Evolutionary conservation across 2,329 filamentous ascomycete genomes (phyloP), one percentile per base, ranked within the genome.

Genomic region (Fusarium mexicanum): DNA sequence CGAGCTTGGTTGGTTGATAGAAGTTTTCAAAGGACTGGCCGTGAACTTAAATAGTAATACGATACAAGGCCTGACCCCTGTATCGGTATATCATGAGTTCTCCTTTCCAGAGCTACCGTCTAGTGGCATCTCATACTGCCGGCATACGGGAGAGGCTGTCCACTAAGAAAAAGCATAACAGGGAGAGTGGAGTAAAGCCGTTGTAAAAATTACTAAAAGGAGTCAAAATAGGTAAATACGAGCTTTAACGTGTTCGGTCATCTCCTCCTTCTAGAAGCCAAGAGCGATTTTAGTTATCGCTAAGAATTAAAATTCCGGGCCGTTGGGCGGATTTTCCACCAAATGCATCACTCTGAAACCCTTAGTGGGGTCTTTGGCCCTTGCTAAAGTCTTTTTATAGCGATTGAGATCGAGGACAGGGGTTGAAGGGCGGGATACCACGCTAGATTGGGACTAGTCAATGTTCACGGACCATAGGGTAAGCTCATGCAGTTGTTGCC

Each of bases 371-470:
- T 16, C 8, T 12, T 12, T 2, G 3, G 24, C 31, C 58, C 40
- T 5, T 50, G 38, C 18, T 13, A 0, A 12, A n/a, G 2, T 58
- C 50, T 69, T 69, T 69, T 69, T 55, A 69, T 69, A 57, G 38
- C 8, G 33, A 40, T 6, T 26, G 43, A 31, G 47, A 51, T 38
- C 35, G n/a, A 33, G 29, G 9, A 20, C 38, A 57, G 35, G 47
- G 50, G 4, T 17, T 13, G 1, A 0, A 2, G 8, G 8, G 22
- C 18, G 64, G 66, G 64, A 63, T 55, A 4, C 33, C 29, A 44
- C 31, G 18, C 64, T 44, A 14, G 2, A 17, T 44, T 33, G 0
- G 61, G 66, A n/a, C 18, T 69, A 69, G 66, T 8, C 6, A 22
- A 1, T 5, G 37, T 1, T 17, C 48, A 40, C 44, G 6, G 64